Evolutionary conservation across 495 filamentous ascomycete genomes (phyloP).

Genomic region (Penicillium desertorum): DNA sequence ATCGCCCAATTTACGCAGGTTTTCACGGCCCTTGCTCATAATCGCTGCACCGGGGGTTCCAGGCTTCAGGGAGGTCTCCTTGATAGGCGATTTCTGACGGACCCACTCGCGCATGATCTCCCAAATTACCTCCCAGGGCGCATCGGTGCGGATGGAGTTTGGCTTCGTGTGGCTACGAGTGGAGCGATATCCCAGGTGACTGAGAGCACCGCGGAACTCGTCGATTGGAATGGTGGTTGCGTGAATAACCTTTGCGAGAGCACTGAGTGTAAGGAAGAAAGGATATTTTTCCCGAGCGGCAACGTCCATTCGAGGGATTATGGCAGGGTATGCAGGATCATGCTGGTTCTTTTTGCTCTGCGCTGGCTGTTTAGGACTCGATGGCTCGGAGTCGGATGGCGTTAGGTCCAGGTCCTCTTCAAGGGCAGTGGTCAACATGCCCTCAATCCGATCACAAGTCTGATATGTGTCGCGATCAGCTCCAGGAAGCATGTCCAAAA

Average conservation of each 20-base stretch:
- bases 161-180: slow-evolving; percentile 83
- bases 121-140: slow-evolving; percentile 86
- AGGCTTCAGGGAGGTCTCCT: slow-evolving; percentile 62
- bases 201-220: slow-evolving; percentile 74
- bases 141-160: slow-evolving; percentile 87
- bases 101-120: slow-evolving; percentile 92
- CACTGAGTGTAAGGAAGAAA: slow-evolving; percentile 80
- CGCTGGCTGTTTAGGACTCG: not conserved
- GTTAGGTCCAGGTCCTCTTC: slow-evolving; percentile 61
- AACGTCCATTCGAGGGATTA: slow-evolving; percentile 49
- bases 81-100: slow-evolving; percentile 71
- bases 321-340: slow-evolving; percentile 28
- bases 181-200: slow-evolving; percentile 73
- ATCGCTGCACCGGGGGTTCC: slow-evolving; percentile 69
- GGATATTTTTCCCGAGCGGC: slow-evolving; percentile 66
- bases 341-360: slow-evolving; percentile 6
- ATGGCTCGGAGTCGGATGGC: slow-evolving; percentile 6
- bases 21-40: slow-evolving; percentile 46
- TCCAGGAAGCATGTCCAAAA: slow-evolving; percentile 66
- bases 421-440: slow-evolving; percentile 85
- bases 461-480: slow-evolving; percentile 65
- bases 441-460: slow-evolving; percentile 77
- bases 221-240: slow-evolving; percentile 71
- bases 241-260: slow-evolving; percentile 70
- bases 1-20: slow-evolving; percentile 20